Conservation (phyloP, 1,284 basidiomycete genomes). For the Exobasidium cylindrosporum region DNA sequence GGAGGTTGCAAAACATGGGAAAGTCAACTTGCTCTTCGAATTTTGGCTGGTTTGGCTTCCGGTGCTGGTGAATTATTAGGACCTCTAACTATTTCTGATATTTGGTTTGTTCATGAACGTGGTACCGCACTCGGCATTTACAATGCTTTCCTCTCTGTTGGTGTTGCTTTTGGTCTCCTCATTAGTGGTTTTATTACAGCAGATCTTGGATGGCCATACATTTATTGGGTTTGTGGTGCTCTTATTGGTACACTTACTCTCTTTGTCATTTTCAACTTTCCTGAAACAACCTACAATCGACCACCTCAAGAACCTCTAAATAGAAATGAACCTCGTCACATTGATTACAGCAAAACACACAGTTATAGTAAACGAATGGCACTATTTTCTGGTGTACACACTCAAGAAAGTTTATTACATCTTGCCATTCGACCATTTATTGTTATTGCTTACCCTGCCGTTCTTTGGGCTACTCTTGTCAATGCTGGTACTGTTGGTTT, state of each 20-base stretch:
- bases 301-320: conserved; percentile 1
- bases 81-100: conserved; percentile 23
- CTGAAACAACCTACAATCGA: conserved; percentile 20
- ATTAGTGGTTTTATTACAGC: conserved; percentile 18
- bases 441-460: conserved; percentile 18
- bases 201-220: conserved; percentile 10
- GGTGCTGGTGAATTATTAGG: conserved; percentile 23
- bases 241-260: conserved; percentile 16
- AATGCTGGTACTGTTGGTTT: conserved; percentile 19
- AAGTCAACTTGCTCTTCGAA: conserved; percentile 14
- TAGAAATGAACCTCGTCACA: conserved; percentile 5
- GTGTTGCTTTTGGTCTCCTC: conserved; percentile 17
- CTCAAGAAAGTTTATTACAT: conserved; percentile 13
- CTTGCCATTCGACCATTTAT: conserved; percentile 16
- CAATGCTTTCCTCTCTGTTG: conserved; percentile 20
- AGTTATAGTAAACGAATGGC: conserved; percentile 6
- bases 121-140: conserved; percentile 1
- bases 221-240: neutral
- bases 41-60: conserved; percentile 2
- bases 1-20: conserved; percentile 19
- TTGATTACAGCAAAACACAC: conserved; percentile 14
- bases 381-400: conserved; percentile 13
- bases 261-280: conserved; percentile 20
- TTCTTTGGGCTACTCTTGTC: conserved; percentile 19
- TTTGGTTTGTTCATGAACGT: conserved; percentile 25